phyloP scores from a whole-genome alignment of 31 red algal genomes.

The Bonnemaisonia californica region DNA sequence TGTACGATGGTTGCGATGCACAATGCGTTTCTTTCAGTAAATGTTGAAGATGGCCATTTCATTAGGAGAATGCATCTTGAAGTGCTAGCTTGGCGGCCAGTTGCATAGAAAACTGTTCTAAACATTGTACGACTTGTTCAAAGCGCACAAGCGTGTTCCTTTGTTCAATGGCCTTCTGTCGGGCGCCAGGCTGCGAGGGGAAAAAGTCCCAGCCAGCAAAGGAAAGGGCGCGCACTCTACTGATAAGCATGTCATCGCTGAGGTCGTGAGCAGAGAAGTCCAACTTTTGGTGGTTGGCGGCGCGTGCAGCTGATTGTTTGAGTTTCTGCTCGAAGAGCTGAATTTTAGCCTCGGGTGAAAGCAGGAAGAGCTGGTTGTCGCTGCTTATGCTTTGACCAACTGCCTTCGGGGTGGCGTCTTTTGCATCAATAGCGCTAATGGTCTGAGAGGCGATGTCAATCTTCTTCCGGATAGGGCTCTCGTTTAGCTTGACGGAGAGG shows the following conservation, averaged over 20 bases:
- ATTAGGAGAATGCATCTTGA: conserved; percentile 28
- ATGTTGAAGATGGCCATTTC: too few relatives aligned
- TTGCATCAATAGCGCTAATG: not conserved
- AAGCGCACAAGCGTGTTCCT: conserved; percentile 24
- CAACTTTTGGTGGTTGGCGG: conserved; percentile 12
- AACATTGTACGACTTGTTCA: conserved; percentile 2
- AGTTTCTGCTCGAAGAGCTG: conserved; percentile 43
- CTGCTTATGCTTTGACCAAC: not conserved
- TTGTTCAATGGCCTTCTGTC: conserved; percentile 56
- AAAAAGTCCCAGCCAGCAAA: conserved; percentile 66
- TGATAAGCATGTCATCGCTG: conserved; percentile 36
- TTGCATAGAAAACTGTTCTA: conserved; percentile 10
- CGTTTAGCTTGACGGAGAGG: conserved; percentile 10
- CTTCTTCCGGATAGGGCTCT: conserved; percentile 41
- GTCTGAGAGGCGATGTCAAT: conserved; percentile 32
- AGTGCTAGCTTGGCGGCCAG: conserved; percentile 51
- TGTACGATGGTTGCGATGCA: too few relatives aligned
- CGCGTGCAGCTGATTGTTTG: conserved; percentile 28
- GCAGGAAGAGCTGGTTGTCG: conserved; percentile 9
- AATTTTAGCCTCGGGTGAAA: conserved; percentile 13
- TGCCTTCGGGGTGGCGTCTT: not conserved
- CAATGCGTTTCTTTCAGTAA: too few relatives aligned
- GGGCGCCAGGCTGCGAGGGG: conserved; percentile 5
- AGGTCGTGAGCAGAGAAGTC: conserved; percentile 24
- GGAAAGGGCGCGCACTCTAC: conserved; percentile 33